These are phyloP conservation scores for Apiotrichum veenhuisii DNA, from an alignment of 1,284 basidiomycete species.

Conservation along the genomic window DNA sequence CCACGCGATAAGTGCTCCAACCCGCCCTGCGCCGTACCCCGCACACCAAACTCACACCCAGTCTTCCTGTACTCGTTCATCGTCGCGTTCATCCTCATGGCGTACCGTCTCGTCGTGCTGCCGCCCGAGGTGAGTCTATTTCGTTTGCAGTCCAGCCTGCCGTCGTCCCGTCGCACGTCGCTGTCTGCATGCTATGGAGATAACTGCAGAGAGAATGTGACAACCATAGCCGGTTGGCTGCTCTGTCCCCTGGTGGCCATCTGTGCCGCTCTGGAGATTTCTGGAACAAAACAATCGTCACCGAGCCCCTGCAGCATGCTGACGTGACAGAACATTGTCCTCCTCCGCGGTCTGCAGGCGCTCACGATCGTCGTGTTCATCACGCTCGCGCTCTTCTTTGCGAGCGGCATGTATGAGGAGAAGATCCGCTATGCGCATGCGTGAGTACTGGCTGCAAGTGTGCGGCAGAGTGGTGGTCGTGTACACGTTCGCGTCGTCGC, in stretches of 20 bases:
- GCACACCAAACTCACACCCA: constrained; percentile 20
- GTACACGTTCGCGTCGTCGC: background rate
- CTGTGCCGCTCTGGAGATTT: too few species aligned
- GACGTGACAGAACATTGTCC: constrained; percentile 24
- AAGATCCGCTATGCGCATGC: constrained; percentile 95
- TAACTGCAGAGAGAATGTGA: too few species aligned
- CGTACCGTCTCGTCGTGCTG: constrained; percentile 29
- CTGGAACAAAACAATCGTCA: background rate
- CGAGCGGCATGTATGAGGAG: constrained; percentile 92
- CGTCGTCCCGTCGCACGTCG: too few species aligned
- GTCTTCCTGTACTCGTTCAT: constrained; percentile 44
- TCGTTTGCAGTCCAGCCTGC: background rate
- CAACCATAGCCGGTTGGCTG: too few species aligned
- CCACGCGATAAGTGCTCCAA: too few species aligned
- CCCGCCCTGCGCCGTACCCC: background rate
- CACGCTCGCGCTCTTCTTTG: constrained; percentile 90
- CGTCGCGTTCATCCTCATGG: constrained; percentile 24
- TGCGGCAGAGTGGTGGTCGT: background rate
- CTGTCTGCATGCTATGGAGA: too few species aligned
- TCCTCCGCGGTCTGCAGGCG: constrained; percentile 54
- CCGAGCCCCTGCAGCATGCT: background rate
- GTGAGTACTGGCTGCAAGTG: constrained; percentile 53
- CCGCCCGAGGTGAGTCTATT: constrained; percentile 32
- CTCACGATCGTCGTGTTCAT: constrained; percentile 79
- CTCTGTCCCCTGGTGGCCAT: too few species aligned